Evolutionary conservation across 805 yeast species (phyloP).

Genomic region (Cyberlindnera euphorbiae): DNA sequence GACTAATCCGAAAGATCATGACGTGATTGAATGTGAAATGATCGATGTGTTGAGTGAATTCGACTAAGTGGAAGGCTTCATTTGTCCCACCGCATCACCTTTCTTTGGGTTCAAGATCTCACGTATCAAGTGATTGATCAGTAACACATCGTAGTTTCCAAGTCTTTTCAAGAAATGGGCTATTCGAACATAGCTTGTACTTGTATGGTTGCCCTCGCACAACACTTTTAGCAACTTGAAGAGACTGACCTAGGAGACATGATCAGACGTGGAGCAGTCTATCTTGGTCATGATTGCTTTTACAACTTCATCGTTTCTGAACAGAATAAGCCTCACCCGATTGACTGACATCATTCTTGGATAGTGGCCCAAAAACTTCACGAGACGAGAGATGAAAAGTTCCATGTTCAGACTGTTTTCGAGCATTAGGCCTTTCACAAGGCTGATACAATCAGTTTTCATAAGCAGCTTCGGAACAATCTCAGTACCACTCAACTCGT

Average conservation of each 20-base stretch:
- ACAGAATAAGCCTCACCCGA: slow-evolving; percentile 19
- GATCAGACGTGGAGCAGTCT: slow-evolving; percentile 8
- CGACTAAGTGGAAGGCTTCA: too few relatives aligned
- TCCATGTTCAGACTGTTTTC: slow-evolving; percentile 39
- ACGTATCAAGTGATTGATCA: slow-evolving; percentile 19
- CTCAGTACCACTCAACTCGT: slow-evolving; percentile 34
- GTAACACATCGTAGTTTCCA: slow-evolving; percentile 11
- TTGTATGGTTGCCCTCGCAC: slow-evolving; percentile 8
- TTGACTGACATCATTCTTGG: slow-evolving; percentile 16
- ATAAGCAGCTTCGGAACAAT: slow-evolving; percentile 25
- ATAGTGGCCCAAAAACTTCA: slow-evolving; percentile 26
- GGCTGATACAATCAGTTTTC: slow-evolving; percentile 28
- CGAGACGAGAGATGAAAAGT: slow-evolving; percentile 36
- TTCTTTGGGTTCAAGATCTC: too few relatives aligned
- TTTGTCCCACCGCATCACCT: too few relatives aligned
- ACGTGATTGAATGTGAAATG: too few relatives aligned
- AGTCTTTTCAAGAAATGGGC: slow-evolving; percentile 4
- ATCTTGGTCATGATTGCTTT: slow-evolving; percentile 13
- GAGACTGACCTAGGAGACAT: slow-evolving; percentile 17
- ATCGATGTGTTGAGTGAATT: too few relatives aligned
- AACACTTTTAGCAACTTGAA: slow-evolving; percentile 21
- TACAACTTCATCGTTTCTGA: slow-evolving; percentile 13
- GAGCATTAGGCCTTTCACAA: slow-evolving; percentile 37
- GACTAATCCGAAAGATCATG: too few relatives aligned
- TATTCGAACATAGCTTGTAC: slow-evolving; percentile 13